Conservation (phyloP, 805 yeast species). For the Metschnikowia shivogae region DNA sequence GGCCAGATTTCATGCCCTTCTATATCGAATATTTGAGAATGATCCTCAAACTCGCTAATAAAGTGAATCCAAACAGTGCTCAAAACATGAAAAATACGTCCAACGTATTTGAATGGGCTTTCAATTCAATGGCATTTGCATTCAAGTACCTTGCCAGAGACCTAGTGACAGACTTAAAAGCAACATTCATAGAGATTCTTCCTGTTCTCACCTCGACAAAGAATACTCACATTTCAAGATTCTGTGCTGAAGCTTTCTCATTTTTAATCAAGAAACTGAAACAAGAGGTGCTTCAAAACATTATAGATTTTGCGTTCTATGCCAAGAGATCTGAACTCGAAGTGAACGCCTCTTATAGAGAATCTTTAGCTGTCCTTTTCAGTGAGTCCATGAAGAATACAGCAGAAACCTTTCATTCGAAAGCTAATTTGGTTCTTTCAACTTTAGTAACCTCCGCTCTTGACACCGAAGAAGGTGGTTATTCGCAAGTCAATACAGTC, state of each 20-base stretch:
- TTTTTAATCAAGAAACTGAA: slow-evolving; percentile 71
- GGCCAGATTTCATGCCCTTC: slow-evolving; percentile 79
- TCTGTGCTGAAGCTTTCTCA: slow-evolving; percentile 87
- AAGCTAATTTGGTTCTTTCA: slow-evolving; percentile 48
- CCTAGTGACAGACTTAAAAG: slow-evolving; percentile 57
- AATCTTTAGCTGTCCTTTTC: slow-evolving; percentile 56
- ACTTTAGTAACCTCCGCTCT: slow-evolving; percentile 36
- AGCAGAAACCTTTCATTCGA: slow-evolving; percentile 70
- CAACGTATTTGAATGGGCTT: slow-evolving; percentile 72
- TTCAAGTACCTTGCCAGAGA: slow-evolving; percentile 79
- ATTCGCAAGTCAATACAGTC: slow-evolving; percentile 27
- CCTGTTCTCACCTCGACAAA: slow-evolving; percentile 58
- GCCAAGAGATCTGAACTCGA: slow-evolving; percentile 29
- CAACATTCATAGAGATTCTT: slow-evolving; percentile 62
- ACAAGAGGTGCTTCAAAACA: slow-evolving; percentile 39
- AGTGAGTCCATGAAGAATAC: slow-evolving; percentile 75
- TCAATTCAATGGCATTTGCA: slow-evolving; percentile 79
- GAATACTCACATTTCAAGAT: slow-evolving; percentile 67
- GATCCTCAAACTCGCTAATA: slow-evolving; percentile 45
- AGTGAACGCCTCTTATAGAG: slow-evolving; percentile 47
- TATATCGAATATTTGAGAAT: slow-evolving; percentile 51
- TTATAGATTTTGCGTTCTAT: slow-evolving; percentile 43
- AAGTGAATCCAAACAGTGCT: slow-evolving; percentile 41
- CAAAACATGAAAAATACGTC: slow-evolving; percentile 54
- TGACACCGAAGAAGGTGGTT: slow-evolving; percentile 2